These are phyloP conservation scores for Blastobotrys capitulatus DNA, from an alignment of 1,139 yeast species.

Conservation along the genomic window DNA sequence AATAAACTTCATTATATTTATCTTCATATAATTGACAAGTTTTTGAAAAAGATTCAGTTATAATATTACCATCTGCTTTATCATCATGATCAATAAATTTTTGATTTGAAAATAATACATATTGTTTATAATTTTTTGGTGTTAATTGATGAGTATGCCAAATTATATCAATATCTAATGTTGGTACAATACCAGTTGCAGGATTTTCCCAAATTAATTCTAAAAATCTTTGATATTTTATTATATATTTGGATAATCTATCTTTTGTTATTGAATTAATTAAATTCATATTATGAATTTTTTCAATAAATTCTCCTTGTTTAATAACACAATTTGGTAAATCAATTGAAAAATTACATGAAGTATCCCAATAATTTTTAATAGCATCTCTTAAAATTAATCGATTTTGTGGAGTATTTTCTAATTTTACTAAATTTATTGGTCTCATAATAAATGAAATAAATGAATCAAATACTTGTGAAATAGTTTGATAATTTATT, in stretches of 20 bases:
- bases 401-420: not conserved
- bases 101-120: constrained; percentile 21
- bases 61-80: constrained; percentile 27
- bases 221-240: constrained; percentile 33
- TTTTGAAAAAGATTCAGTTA: constrained; percentile 26
- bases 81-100: constrained; percentile 33
- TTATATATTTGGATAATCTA: constrained; percentile 19
- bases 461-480: not conserved
- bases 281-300: constrained; percentile 35
- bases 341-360: constrained; percentile 22
- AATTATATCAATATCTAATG: constrained; percentile 39
- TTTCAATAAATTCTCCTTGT: constrained; percentile 34
- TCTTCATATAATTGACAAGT: constrained; percentile 27
- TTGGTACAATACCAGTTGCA: constrained; percentile 29
- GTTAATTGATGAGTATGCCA: constrained; percentile 42
- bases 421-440: not conserved
- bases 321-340: constrained; percentile 35
- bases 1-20: constrained; percentile 27
- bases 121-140: constrained; percentile 28
- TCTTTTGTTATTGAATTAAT: constrained; percentile 22
- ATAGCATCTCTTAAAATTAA: constrained; percentile 16
- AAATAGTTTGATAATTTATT: not conserved
- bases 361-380: constrained; percentile 24
- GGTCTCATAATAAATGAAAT: not conserved
- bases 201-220: constrained; percentile 21